phyloP scores from a whole-genome alignment of 2,329 filamentous ascomycete genomes.

The Cordyceps cateniannulata region DNA sequence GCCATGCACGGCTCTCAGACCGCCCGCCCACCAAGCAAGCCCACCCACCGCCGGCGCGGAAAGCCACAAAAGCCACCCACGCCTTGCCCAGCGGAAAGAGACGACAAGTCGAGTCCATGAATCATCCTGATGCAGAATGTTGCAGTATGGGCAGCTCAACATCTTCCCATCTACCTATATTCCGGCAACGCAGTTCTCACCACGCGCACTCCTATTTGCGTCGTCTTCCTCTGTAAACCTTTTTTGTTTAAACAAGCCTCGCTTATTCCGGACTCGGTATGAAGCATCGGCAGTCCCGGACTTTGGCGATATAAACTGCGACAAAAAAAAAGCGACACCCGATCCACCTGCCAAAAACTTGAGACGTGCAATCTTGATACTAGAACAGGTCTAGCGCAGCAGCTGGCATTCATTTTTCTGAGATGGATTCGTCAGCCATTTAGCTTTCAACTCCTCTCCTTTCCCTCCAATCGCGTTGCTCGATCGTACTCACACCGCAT shows the following conservation, averaged over 20 bases:
- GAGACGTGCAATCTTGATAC: not conserved
- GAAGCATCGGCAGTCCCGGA: not conserved
- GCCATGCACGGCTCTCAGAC: conserved; percentile 3
- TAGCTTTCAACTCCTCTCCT: not conserved
- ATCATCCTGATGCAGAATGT: not conserved
- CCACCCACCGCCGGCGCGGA: not conserved
- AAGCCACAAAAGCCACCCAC: too few species aligned
- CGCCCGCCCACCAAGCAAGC: not conserved
- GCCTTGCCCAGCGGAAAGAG: too few species aligned
- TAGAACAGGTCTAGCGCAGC: not conserved
- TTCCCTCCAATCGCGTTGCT: not conserved
- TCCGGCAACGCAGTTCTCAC: too few species aligned
- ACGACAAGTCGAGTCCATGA: not conserved
- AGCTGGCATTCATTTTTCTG: not conserved
- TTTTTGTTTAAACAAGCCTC: not conserved
- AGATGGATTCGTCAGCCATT: not conserved
- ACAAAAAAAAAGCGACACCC: not conserved
- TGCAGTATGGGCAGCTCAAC: not conserved
- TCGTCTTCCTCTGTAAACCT: not conserved
- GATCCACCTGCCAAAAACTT: not conserved
- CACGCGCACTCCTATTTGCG: too few species aligned
- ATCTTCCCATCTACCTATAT: not conserved
- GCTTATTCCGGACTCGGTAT: not conserved
- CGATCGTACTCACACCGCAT: not conserved
- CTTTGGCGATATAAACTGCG: not conserved